Conservation (phyloP, 805 yeast genomes). For the Clavispora fructus region DNA sequence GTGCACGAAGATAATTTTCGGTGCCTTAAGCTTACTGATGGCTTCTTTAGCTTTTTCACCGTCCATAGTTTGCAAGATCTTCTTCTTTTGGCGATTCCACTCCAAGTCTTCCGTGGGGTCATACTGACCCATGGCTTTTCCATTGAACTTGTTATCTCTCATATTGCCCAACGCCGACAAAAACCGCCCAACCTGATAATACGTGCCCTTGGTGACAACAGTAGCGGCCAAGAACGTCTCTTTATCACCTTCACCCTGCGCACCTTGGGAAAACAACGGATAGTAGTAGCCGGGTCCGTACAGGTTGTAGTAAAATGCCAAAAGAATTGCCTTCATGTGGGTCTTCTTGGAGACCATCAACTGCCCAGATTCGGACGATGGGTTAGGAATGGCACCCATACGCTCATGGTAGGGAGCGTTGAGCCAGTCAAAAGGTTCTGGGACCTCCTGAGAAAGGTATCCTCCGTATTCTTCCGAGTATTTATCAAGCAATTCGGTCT, state of each 20-base stretch:
- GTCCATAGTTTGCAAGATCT: slow-evolving; percentile 3
- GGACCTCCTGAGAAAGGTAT: slow-evolving; percentile 4
- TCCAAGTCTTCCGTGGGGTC: slow-evolving; percentile 60
- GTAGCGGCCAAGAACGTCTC: slow-evolving; percentile 75
- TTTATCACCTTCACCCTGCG: slow-evolving; percentile 75
- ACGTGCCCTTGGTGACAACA: slow-evolving; percentile 40
- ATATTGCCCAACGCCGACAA: slow-evolving; percentile 50
- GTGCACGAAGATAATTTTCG: slow-evolving; percentile 48
- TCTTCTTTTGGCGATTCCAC: slow-evolving; percentile 5
- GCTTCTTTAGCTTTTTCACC: slow-evolving; percentile 5
- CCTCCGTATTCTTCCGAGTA: slow-evolving; percentile 24
- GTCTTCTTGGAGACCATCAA: slow-evolving; percentile 51
- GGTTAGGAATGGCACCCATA: slow-evolving; percentile 63
- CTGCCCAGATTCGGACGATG: slow-evolving; percentile 69
- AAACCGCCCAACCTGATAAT: slow-evolving; percentile 50
- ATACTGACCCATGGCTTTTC: slow-evolving; percentile 74
- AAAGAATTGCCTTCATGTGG: slow-evolving; percentile 53
- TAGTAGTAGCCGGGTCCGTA: slow-evolving; percentile 41
- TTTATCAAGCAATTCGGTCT: slow-evolving; percentile 23
- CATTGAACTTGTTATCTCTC: slow-evolving; percentile 41
- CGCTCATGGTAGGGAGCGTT: slow-evolving; percentile 54
- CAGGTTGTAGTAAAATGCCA: slow-evolving; percentile 61
- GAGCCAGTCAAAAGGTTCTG: slow-evolving; percentile 5
- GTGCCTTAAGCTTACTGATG: slow-evolving; percentile 4
- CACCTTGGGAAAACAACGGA: slow-evolving; percentile 40